phyloP scores from a whole-genome alignment of 805 yeast genomes.

The Teunomyces panamensis region DNA sequence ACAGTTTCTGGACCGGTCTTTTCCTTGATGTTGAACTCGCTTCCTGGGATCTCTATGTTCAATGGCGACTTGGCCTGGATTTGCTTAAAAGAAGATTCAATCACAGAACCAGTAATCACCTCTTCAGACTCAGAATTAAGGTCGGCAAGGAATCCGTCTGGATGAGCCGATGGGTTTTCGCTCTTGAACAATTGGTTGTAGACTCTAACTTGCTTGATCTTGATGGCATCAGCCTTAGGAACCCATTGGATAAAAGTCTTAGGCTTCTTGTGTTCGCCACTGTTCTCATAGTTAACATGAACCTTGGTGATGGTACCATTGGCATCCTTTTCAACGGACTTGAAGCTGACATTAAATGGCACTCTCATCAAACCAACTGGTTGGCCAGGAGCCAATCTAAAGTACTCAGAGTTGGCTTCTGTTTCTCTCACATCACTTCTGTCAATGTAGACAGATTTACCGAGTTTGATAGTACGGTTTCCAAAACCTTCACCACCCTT shows the following conservation, averaged over 20 bases:
- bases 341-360: slow-evolving; percentile 76
- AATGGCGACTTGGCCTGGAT: slow-evolving; percentile 73
- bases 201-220: slow-evolving; percentile 73
- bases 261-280: slow-evolving; percentile 63
- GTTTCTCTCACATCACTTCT: slow-evolving; percentile 70
- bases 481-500: slow-evolving; percentile 56
- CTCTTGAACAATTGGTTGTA: slow-evolving; percentile 85
- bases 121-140: slow-evolving; percentile 78
- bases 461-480: slow-evolving; percentile 63
- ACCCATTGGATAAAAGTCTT: slow-evolving; percentile 98
- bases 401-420: slow-evolving; percentile 65
- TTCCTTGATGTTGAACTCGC: slow-evolving; percentile 73
- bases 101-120: slow-evolving; percentile 58
- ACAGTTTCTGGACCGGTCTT: slow-evolving; percentile 67
- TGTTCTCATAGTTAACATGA: slow-evolving; percentile 77
- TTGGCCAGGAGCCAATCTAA: slow-evolving; percentile 91
- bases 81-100: slow-evolving; percentile 73
- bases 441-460: slow-evolving; percentile 79
- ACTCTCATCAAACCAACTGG: slow-evolving; percentile 93
- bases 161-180: slow-evolving; percentile 86
- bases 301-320: slow-evolving; percentile 66
- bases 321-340: slow-evolving; percentile 60
- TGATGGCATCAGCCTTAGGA: slow-evolving; percentile 60
- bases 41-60: slow-evolving; percentile 55
- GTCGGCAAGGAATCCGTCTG: slow-evolving; percentile 85